These are phyloP conservation scores for Brasilioporus rufonigricans DNA, from an alignment of 768 basidiomycete species.

Conservation along the genomic window DNA sequence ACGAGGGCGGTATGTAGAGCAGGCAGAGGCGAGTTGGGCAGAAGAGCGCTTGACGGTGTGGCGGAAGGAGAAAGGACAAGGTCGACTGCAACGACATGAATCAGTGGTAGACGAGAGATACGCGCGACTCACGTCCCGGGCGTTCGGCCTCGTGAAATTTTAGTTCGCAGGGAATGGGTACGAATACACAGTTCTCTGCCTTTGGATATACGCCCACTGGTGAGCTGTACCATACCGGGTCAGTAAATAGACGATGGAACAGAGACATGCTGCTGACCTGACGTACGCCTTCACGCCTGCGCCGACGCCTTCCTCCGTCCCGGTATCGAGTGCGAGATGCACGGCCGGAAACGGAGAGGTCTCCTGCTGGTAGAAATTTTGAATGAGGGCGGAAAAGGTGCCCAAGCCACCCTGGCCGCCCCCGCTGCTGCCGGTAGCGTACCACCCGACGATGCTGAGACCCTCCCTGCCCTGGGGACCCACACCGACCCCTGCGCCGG, in stretches of 20 bases:
- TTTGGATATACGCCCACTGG: conserved; percentile 87
- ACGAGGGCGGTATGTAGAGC: conserved; percentile 48
- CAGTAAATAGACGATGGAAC: conserved; percentile 8
- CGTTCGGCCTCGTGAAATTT: conserved; percentile 81
- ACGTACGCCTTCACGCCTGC: conserved; percentile 86
- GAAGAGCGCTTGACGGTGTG: conserved; percentile 34
- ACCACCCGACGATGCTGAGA: conserved; percentile 96
- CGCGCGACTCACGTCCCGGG: conserved; percentile 66
- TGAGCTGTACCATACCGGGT: conserved; percentile 46
- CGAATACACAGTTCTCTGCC: conserved; percentile 93
- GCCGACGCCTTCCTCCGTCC: conserved; percentile 56
- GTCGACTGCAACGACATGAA: conserved; percentile 56
- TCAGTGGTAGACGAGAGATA: not conserved
- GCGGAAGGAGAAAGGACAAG: conserved; percentile 61
- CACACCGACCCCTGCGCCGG: conserved; percentile 18
- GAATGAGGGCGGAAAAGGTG: conserved; percentile 94
- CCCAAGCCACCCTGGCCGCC: conserved; percentile 53
- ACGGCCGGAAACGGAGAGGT: conserved; percentile 85
- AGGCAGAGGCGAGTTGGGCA: conserved; percentile 61
- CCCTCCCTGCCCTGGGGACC: conserved; percentile 44
- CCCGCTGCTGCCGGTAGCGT: conserved; percentile 63
- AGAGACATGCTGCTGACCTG: conserved; percentile 48
- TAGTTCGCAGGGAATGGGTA: conserved; percentile 86
- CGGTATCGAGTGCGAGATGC: conserved; percentile 89
- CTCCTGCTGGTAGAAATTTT: conserved; percentile 96